Base-by-base conservation (phyloP, 2,329 filamentous ascomycete genomes). In the Calonectria henricotiae region DNA sequence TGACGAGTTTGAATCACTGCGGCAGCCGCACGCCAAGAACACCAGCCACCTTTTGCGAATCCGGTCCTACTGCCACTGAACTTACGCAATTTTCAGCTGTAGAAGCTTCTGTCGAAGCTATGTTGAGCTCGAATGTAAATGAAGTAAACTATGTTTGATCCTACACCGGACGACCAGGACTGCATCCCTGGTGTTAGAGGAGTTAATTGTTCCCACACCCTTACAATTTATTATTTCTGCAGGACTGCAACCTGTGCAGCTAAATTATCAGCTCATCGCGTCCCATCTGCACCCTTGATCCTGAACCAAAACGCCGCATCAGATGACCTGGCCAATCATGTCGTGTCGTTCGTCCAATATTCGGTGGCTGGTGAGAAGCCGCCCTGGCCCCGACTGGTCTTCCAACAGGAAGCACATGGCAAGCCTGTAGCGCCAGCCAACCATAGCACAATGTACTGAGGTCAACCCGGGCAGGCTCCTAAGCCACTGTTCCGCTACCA, bases 21-120 rank as follows among this genome's bases (percentile, higher is more conserved):
- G 43, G 61, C 35, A 32, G 23, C 20, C 44, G 35, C 20, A 2
- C 37, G 37, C 66, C 46, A 55, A 61, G 55, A 25, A 15, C 67
- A 65, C 67, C 67, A 69, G 68, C 68, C 68, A 70, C 68, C 49
- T 67, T 54, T 69, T 46, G 62, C 67, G 46, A 46, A 69, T 62
- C 46, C 20, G 47, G 47, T 20, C 5, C 35, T 46, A 71, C 68
- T 55, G 68, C 68, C 68, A 71, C 68, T 32, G 15, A 55, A 51
- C 39, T 65, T 70, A 54, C 64, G 68, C 68, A 64, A 69, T 55
- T 55, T 44, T 44, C 46, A 55, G 51, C 62, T 62, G 35, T 30
- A 27, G 37, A 41, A 43, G 39, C 20, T 44, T 61, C 63, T 43
- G 8, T 27, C n/a, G 39, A 47, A 47, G 54, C 32, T 27, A 32